phyloP scores from a whole-genome alignment of 2,329 filamentous ascomycete species.

The Rachicladosporium sp. region DNA sequence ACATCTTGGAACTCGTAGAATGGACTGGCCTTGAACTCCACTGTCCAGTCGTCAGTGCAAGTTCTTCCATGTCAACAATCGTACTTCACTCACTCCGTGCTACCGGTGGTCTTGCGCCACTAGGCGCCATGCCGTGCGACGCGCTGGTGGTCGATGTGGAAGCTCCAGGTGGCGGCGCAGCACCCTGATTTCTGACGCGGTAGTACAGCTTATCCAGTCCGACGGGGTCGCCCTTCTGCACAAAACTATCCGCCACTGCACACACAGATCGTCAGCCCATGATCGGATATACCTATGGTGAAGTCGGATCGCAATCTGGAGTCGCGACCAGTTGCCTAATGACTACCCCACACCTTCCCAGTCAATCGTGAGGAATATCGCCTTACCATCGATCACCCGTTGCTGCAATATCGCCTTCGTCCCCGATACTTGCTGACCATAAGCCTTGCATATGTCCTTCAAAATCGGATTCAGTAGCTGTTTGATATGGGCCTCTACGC shows the following conservation, averaged over 20 bases:
- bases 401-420: slow-evolving; percentile 73
- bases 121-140: slow-evolving; percentile 1
- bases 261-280: background rate
- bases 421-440: slow-evolving; percentile 65
- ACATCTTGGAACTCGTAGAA: slow-evolving; percentile 64
- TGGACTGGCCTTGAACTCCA: slow-evolving; percentile 57
- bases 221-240: slow-evolving; percentile 22
- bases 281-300: slow-evolving; percentile 10
- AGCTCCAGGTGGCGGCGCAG: slow-evolving; percentile 17
- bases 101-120: slow-evolving; percentile 1
- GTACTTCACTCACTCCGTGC: slow-evolving; percentile 1
- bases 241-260: slow-evolving; percentile 28
- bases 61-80: background rate
- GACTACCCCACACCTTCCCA: no score
- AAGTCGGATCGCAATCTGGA: background rate
- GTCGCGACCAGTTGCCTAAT: no score
- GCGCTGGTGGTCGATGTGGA: no score
- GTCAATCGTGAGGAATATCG: no score
- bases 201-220: slow-evolving; percentile 27
- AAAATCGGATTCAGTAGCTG: slow-evolving; percentile 53
- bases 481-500: slow-evolving; percentile 27
- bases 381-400: slow-evolving; percentile 61
- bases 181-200: slow-evolving; percentile 30
- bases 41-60: slow-evolving; percentile 1
- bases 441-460: slow-evolving; percentile 61